Conservation (phyloP, 495 filamentous ascomycete species). For the Pseudevernia furfuracea region DNA sequence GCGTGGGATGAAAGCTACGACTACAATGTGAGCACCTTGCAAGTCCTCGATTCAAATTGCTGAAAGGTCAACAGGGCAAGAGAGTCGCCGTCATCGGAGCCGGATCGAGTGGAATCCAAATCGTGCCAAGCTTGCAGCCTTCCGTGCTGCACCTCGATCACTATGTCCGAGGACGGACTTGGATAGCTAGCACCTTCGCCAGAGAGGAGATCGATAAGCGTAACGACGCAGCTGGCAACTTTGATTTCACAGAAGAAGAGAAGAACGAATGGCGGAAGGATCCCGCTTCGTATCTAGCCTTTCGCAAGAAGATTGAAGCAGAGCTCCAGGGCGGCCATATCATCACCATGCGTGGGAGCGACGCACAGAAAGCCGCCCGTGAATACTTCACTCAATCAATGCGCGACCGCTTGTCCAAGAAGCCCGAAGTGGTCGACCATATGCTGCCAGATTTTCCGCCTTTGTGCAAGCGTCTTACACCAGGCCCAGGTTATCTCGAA, state of each 20-base stretch:
- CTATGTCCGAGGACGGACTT: too few relatives aligned
- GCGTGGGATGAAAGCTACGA: slow-evolving; percentile 46
- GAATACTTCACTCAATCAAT: too few relatives aligned
- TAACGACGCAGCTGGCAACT: slow-evolving; percentile 9
- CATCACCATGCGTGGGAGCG: too few relatives aligned
- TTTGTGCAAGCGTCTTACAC: slow-evolving; percentile 62
- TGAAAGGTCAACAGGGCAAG: too few relatives aligned
- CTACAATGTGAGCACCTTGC: neutral
- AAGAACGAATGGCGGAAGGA: slow-evolving; percentile 36
- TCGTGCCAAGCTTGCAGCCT: slow-evolving; percentile 51
- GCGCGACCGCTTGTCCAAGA: slow-evolving; percentile 30
- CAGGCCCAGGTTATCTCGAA: slow-evolving; percentile 66
- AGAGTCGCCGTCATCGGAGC: slow-evolving; percentile 55
- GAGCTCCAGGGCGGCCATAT: slow-evolving; percentile 43
- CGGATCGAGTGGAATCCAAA: slow-evolving; percentile 50
- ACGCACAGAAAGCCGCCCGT: too few relatives aligned
- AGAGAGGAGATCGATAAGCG: too few relatives aligned
- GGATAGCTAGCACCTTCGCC: too few relatives aligned
- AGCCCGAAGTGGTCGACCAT: slow-evolving; percentile 47
- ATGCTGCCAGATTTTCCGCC: slow-evolving; percentile 59
- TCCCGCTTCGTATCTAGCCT: slow-evolving; percentile 42
- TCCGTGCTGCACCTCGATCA: slow-evolving; percentile 28
- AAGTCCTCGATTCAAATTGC: too few relatives aligned
- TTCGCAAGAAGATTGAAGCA: slow-evolving; percentile 45
- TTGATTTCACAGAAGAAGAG: slow-evolving; percentile 8